phyloP scores from a whole-genome alignment of 805 yeast genomes.

The Yarrowia deformans region DNA sequence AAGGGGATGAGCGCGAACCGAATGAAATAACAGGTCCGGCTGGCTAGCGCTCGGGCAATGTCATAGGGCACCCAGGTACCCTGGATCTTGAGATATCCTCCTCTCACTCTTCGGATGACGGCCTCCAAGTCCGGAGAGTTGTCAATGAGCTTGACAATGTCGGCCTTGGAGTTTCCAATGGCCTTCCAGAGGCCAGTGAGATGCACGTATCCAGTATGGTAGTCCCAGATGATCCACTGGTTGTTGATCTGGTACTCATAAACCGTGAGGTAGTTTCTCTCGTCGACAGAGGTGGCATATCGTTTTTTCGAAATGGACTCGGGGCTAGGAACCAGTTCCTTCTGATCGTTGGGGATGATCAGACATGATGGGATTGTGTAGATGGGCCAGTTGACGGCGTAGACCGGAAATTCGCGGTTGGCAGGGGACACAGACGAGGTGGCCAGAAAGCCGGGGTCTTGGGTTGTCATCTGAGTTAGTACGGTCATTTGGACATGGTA shows the following conservation, averaged over 20 bases:
- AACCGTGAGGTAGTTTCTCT: conserved; percentile 72
- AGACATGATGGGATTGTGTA: conserved; percentile 43
- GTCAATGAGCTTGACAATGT: conserved; percentile 74
- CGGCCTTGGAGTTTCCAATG: conserved; percentile 72
- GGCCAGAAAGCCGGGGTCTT: conserved; percentile 37
- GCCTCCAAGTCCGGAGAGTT: conserved; percentile 67
- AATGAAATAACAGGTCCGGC: conserved; percentile 77
- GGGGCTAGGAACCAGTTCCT: conserved; percentile 42
- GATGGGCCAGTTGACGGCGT: conserved; percentile 47
- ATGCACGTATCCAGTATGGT: conserved; percentile 83
- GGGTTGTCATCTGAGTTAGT: conserved; percentile 32
- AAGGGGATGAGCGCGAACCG: conserved; percentile 78
- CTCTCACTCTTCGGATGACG: conserved; percentile 76
- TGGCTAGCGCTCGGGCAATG: conserved; percentile 70
- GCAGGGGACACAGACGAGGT: conserved; percentile 24
- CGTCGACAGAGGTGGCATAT: conserved; percentile 76
- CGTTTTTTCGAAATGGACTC: conserved; percentile 43
- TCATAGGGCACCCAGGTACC: conserved; percentile 90
- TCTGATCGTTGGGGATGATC: conserved; percentile 38
- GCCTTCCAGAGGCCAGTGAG: conserved; percentile 89
- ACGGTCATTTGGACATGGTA: background rate
- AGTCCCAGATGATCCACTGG: conserved; percentile 86
- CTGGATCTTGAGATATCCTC: conserved; percentile 90
- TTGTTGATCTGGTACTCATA: conserved; percentile 72
- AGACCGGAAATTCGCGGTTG: conserved; percentile 39